These are phyloP conservation scores for Talaromyces thailandensis DNA, from an alignment of 495 filamentous ascomycete species.

Conservation along the genomic window DNA sequence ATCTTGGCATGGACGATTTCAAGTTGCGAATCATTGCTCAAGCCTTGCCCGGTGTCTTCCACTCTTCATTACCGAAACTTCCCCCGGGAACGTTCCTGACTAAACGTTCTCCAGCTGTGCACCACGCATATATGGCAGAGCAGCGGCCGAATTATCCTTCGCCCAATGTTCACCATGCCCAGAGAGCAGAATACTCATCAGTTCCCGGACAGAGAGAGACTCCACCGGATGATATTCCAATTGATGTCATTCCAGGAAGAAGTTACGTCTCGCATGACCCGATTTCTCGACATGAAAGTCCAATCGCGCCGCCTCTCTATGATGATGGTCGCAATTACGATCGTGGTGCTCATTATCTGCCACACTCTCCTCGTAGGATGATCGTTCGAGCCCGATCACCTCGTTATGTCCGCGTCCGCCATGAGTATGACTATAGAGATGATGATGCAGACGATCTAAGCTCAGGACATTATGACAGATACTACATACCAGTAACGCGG, in stretches of 20 bases:
- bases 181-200: not conserved
- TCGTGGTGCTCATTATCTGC: not conserved
- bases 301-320: not conserved
- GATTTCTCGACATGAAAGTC: not conserved
- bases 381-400: not conserved
- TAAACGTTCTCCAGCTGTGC: not conserved
- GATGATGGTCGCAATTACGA: not conserved
- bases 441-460: not conserved
- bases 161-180: slow-evolving; percentile 44
- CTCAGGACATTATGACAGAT: not conserved
- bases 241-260: not conserved
- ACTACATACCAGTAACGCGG: not conserved
- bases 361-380: not conserved
- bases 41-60: slow-evolving; percentile 48
- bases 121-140: slow-evolving; percentile 39
- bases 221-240: not conserved
- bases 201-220: slow-evolving; percentile 28
- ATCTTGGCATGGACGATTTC: slow-evolving; percentile 45
- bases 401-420: not conserved
- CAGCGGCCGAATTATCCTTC: slow-evolving; percentile 68
- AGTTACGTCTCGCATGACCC: not conserved
- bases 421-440: not conserved
- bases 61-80: not conserved
- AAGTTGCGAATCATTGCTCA: slow-evolving; percentile 46
- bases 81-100: not conserved